Evolutionary conservation across 768 basidiomycete species (phyloP), one percentile per base, ranked within the genome.

Genomic region (Megacollybia marginata): DNA sequence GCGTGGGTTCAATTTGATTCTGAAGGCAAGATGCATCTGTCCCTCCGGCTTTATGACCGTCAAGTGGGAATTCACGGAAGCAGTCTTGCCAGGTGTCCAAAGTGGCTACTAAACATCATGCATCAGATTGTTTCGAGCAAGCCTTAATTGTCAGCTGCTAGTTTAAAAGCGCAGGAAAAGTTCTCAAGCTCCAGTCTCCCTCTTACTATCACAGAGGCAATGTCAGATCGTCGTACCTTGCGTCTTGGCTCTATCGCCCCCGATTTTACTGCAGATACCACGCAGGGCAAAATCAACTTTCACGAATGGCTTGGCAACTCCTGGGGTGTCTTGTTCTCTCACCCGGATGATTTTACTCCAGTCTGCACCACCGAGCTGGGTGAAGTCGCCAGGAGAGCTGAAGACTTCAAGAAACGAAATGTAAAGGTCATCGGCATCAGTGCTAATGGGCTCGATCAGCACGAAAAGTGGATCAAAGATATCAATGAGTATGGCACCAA

Each of bases 351-450:
- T 62, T 92, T 92, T 62, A 89, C 88, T n/a, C 88, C 88, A 45
- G 85, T 94, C 47, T 93, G 90, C 78, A 94, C 96, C 45, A 99
- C 96, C 48, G 96, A 98, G 72, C 85, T 98, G 33, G 93, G 91
- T 46, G 95, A 96, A 65, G 93, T 96, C 42, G 87, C 96, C 46
- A 85, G 91, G 55, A 88, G 90, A 52, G 77, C 81, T 11, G 72
- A 73, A 13, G 94, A 97, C 66, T 99, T 97, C 64, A 74, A 70
- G 46, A 82, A 84, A 62, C 86, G 96, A 53, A 80, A 82, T 56
- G 92, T 97, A 61, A 97, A 98, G 71, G 77, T 95, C 54, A 92
- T 94, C 54, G 92, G 92, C 38, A 81, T 98, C 52, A 92, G 89
- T 40, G 93, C 94, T 63, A 98, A 98, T 68, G 79, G 75, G 60